A percentile compares a stretch with the other conserved stretches of the same genome.
Conservation (phyloP, 2,329 filamentous ascomycete species). For the Davidsoniella virescens region DNA sequence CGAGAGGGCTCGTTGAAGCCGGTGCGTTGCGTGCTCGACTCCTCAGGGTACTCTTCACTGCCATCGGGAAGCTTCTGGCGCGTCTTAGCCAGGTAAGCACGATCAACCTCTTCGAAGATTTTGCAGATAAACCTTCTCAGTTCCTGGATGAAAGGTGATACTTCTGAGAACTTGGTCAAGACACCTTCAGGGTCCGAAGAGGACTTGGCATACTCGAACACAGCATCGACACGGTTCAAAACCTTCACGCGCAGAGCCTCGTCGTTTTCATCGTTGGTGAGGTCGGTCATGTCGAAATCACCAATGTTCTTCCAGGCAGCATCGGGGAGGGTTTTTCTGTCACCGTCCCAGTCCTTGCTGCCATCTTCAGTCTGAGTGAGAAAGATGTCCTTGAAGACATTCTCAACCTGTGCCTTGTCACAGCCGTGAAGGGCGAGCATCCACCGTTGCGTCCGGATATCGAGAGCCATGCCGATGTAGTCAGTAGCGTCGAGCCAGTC, state of each 20-base stretch:
- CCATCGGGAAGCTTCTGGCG: conserved; percentile 12
- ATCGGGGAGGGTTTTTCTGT: conserved; percentile 1
- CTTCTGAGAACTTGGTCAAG: conserved; percentile 10
- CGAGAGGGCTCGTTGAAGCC: conserved; percentile 9
- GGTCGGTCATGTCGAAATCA: conserved; percentile 10
- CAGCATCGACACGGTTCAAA: conserved; percentile 4
- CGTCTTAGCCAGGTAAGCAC: conserved; percentile 11
- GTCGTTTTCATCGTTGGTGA: conserved; percentile 10
- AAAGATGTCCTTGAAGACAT: conserved; percentile 21
- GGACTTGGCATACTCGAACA: conserved; percentile 8
- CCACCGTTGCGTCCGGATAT: conserved; percentile 23
- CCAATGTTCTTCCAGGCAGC: conserved; percentile 11
- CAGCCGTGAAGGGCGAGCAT: conserved; percentile 17
- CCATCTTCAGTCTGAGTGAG: conserved; percentile 15
- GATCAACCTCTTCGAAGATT: conserved; percentile 13
- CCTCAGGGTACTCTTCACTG: conserved; percentile 6
- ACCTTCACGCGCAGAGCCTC: conserved; percentile 5
- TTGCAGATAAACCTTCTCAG: conserved; percentile 11
- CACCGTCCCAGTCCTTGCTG: conserved; percentile 16
- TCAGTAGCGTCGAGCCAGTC: conserved; percentile 14
- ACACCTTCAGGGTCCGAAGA: conserved; percentile 7
- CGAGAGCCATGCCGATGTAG: conserved; percentile 18
- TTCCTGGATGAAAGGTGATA: conserved; percentile 10
- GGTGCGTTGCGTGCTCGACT: conserved; percentile 1
- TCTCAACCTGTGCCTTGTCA: conserved; percentile 13